phyloP scores from a whole-genome alignment of 495 filamentous ascomycete genomes.

The Neurospora hispaniola region DNA sequence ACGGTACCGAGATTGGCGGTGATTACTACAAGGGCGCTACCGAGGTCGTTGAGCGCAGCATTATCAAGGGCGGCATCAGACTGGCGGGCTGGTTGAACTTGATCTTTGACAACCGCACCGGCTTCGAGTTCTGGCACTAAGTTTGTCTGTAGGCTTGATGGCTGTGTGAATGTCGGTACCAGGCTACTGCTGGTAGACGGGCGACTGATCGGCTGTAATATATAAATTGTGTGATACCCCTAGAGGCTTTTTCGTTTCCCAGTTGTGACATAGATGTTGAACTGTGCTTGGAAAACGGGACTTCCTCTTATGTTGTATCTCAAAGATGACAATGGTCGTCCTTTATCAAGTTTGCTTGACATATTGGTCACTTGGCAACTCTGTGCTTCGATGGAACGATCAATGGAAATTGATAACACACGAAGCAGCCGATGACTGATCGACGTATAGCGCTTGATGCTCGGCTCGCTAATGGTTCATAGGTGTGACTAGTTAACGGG shows the following conservation, averaged over 20 bases:
- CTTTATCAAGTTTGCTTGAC: neutral
- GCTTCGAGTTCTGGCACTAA: neutral
- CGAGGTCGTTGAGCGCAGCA: slow-evolving; percentile 47
- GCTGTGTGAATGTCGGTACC: neutral
- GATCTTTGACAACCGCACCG: neutral
- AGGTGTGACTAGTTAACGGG: too few relatives aligned
- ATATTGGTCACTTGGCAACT: neutral
- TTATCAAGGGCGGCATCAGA: slow-evolving; percentile 51
- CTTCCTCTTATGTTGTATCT: neutral
- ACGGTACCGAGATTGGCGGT: slow-evolving; percentile 38
- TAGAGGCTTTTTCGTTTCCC: neutral
- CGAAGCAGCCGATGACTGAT: neutral
- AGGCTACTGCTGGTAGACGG: neutral
- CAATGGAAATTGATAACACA: neutral
- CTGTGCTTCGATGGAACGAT: neutral
- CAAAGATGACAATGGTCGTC: neutral
- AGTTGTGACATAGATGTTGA: too few relatives aligned
- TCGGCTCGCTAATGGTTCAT: neutral
- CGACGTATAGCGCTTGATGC: neutral
- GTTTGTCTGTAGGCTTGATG: neutral
- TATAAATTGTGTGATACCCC: neutral
- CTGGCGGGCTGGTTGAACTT: slow-evolving; percentile 28
- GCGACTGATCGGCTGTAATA: neutral
- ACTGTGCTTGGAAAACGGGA: too few relatives aligned
- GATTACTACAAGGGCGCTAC: slow-evolving; percentile 42